Base-by-base conservation (phyloP, 2,329 filamentous ascomycete genomes). In the Sphaerulina vaccinii region DNA sequence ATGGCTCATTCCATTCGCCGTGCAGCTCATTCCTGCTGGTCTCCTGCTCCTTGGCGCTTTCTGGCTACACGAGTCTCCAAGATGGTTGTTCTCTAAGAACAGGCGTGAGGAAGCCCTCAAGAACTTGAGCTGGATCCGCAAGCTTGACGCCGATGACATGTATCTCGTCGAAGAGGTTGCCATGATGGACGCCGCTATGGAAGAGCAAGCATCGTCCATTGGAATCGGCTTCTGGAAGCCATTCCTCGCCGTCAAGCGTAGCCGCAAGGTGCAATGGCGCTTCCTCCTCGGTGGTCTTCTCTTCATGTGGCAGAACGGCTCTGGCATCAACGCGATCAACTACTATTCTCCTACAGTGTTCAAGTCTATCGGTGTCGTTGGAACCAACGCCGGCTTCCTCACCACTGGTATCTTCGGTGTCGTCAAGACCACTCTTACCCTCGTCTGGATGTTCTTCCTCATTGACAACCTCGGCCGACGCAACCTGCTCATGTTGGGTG, bases 291-390 rank as follows among this genome's bases (percentile, higher is more conserved):
- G 87, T 40, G 80, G 80, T 49, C 80, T 87, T 63, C 76, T 92
- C 16, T 91, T 91, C 75, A 73, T 91, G 47, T 90, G 84, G 78
- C 88, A 92, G 70, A 92, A 92, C 62, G 84, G 84, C 43, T 78
- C 74, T 2, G 87, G 87, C 2, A 90, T 90, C 73, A 90, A 90
- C 60, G 86, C 86, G 16, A 85, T 88, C 73, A 90, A 89, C 73
- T 90, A 89, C 71, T 88, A 86, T 69, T 78, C 75, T 1, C 85
- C 86, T 0, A 85, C 80, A 0, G 80, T 89, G 8, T 88, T 90
- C 75, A 78, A 78, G 54, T 80, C 77, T 10, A 79, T 88, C 35
- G 84, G 85, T 11, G 73, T 87, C 11, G 76, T 70, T 1, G 80
- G 81, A 4, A 81, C 79, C 19, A 85, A 79, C 48, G 78, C 77